These are phyloP conservation scores for Leccinum subspadiceum DNA, from an alignment of 1,284 basidiomycete species.

Conservation along the genomic window DNA sequence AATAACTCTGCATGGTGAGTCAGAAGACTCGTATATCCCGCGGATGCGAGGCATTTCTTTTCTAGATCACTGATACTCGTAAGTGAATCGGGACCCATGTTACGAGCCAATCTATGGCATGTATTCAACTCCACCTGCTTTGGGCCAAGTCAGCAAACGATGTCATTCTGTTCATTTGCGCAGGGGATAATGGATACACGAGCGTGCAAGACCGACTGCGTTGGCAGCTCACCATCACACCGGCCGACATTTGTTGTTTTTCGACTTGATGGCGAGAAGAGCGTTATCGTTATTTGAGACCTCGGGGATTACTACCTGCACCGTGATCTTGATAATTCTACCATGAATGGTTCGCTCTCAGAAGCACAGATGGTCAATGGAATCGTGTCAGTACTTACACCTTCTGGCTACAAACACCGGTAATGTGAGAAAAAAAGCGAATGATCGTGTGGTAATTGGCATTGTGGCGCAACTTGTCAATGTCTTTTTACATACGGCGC, in stretches of 20 bases:
- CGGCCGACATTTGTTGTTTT: background rate
- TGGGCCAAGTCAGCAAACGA: background rate
- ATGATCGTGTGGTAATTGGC: background rate
- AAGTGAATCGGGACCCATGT: background rate
- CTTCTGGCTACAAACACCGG: background rate
- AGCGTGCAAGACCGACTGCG: background rate
- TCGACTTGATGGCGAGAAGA: background rate
- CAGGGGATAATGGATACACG: background rate
- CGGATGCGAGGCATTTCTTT: background rate
- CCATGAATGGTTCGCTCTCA: background rate
- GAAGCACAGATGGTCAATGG: constrained; percentile 2
- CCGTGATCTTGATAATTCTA: background rate
- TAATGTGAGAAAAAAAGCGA: background rate
- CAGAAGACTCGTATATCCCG: background rate
- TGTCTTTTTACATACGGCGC: background rate
- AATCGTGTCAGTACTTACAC: background rate
- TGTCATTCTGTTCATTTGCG: background rate
- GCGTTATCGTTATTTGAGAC: background rate
- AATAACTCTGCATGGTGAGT: background rate
- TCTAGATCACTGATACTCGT: background rate
- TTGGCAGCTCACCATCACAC: background rate
- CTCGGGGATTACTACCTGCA: background rate
- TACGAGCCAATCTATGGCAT: background rate
- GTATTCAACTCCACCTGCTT: background rate
- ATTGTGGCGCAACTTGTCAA: background rate